Evolutionary conservation across 139 green algal species (phyloP).

Genomic region (Gonium pectorale): DNA sequence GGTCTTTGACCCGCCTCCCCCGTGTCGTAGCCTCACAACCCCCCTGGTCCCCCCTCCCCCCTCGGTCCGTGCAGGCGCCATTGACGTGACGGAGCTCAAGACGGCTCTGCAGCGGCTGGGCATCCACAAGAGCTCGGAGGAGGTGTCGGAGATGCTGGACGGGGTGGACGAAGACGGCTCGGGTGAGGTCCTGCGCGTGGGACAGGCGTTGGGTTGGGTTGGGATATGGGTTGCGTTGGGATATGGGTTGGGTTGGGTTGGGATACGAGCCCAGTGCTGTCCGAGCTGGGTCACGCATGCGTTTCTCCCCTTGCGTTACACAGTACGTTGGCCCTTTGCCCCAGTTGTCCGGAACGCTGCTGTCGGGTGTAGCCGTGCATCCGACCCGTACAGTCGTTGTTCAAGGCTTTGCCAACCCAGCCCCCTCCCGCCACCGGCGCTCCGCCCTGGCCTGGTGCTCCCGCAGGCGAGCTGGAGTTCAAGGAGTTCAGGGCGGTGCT

Average conservation of each 20-base stretch:
- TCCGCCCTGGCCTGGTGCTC: too few relatives aligned
- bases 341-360: too few relatives aligned
- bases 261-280: too few relatives aligned
- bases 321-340: too few relatives aligned
- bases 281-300: too few relatives aligned
- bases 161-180: slow-evolving; percentile 63
- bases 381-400: too few relatives aligned
- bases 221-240: not conserved
- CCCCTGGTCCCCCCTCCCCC: not conserved
- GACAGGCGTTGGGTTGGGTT: not conserved
- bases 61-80: slow-evolving; percentile 64
- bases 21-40: not conserved
- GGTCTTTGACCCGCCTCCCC: too few relatives aligned
- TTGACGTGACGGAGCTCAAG: slow-evolving; percentile 64
- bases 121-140: slow-evolving; percentile 47
- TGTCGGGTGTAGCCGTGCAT: too few relatives aligned
- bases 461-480: slow-evolving; percentile 62
- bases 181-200: slow-evolving; percentile 24
- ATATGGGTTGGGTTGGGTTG: too few relatives aligned
- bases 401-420: too few relatives aligned
- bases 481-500: slow-evolving; percentile 56
- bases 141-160: slow-evolving; percentile 67
- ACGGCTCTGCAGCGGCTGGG: slow-evolving; percentile 60
- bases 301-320: too few relatives aligned
- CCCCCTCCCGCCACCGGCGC: too few relatives aligned